Percentiles rank a stretch among this genome's conserved stretches.
These are phyloP conservation scores for Microcera coccophila DNA, from an alignment of 2,329 filamentous ascomycete genomes.

Conservation along the genomic window DNA sequence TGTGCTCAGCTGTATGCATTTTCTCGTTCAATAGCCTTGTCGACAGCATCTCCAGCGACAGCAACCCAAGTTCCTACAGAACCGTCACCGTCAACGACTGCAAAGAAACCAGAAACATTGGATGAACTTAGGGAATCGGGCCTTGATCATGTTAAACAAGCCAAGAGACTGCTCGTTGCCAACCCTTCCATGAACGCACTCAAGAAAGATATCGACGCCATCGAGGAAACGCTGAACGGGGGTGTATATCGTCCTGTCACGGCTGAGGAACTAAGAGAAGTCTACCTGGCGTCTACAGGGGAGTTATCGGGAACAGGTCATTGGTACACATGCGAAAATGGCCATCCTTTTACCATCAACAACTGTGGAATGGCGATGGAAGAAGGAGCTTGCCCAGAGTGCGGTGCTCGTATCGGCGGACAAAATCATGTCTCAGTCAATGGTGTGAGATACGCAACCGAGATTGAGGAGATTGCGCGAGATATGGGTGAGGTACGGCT, in stretches of 20 bases:
- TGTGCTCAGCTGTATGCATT: too few species aligned
- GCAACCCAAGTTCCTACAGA: not conserved
- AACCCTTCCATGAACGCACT: constrained; percentile 33
- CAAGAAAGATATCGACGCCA: constrained; percentile 43
- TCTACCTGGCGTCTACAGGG: constrained; percentile 48
- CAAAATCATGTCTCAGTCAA: too few species aligned
- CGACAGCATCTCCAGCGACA: not conserved
- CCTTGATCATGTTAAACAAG: constrained; percentile 15
- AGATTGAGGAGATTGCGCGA: too few species aligned
- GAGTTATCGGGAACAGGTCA: constrained; percentile 53
- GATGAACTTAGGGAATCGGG: constrained; percentile 2
- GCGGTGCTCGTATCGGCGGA: too few species aligned
- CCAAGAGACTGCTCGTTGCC: constrained; percentile 15
- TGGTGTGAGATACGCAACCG: too few species aligned
- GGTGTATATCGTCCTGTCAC: constrained; percentile 48
- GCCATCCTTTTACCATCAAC: too few species aligned
- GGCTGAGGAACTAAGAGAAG: constrained; percentile 47
- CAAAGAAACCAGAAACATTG: not conserved
- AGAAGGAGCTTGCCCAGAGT: too few species aligned
- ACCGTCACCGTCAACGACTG: not conserved
- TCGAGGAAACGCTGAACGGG: constrained; percentile 42
- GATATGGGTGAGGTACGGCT: too few species aligned
- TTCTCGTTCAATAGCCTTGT: not conserved
- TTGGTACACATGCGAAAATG: constrained; percentile 58
- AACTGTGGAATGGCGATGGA: too few species aligned